Percentiles rank a stretch among this genome's conserved stretches.
Conservation (phyloP, 805 yeast genomes). For the Zygoascus biomembranicola region DNA sequence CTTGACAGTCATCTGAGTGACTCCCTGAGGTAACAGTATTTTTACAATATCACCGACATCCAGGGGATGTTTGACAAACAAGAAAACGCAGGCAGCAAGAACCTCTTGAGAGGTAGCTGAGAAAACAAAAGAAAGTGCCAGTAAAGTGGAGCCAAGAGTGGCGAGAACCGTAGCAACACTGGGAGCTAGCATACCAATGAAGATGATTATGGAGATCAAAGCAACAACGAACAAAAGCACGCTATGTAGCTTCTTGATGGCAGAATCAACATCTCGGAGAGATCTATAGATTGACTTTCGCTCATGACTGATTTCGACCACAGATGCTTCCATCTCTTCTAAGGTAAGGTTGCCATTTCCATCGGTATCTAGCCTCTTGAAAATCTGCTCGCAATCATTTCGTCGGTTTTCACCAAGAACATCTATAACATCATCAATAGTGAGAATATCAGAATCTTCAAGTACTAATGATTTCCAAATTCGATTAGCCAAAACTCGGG, state of each 20-base stretch:
- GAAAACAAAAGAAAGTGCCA: constrained; percentile 33
- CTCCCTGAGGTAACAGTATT: constrained; percentile 20
- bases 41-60: constrained; percentile 34
- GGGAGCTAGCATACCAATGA: constrained; percentile 35
- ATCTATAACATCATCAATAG: constrained; percentile 27
- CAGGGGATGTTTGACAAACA: constrained; percentile 35
- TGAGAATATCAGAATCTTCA: constrained; percentile 29
- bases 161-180: constrained; percentile 33
- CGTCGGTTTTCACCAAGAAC: constrained; percentile 25
- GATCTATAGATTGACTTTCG: constrained; percentile 29
- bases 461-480: constrained; percentile 35
- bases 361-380: constrained; percentile 29
- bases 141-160: constrained; percentile 32
- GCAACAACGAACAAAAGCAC: constrained; percentile 27
- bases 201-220: constrained; percentile 29
- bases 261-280: constrained; percentile 33
- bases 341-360: constrained; percentile 30
- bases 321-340: constrained; percentile 29
- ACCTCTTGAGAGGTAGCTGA: constrained; percentile 32
- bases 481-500: constrained; percentile 29
- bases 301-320: constrained; percentile 29
- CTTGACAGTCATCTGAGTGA: constrained; percentile 23
- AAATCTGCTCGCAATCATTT: constrained; percentile 26
- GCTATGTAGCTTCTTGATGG: constrained; percentile 31
- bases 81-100: constrained; percentile 31